phyloP scores from a whole-genome alignment of 257 asterid species.

The Jaltomata sinuosa region DNA sequence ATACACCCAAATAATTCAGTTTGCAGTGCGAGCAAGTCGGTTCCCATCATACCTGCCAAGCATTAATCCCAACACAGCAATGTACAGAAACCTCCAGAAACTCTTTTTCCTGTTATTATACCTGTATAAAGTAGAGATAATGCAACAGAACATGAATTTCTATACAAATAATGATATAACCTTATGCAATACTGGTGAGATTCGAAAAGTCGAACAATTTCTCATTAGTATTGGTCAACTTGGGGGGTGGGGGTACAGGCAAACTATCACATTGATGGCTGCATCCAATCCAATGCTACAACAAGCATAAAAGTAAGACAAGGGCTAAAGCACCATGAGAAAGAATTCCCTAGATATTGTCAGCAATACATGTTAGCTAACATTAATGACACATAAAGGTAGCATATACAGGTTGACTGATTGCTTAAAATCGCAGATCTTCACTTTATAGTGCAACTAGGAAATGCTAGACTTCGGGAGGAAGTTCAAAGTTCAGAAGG shows the following conservation, averaged over 20 bases:
- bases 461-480: neutral
- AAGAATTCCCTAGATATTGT: neutral
- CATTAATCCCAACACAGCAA: constrained; percentile 65
- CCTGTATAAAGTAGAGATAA: constrained; percentile 30
- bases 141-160: neutral
- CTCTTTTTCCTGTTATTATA: constrained; percentile 84
- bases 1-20: neutral
- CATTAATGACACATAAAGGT: neutral
- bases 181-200: neutral
- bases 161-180: neutral
- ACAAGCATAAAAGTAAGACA: neutral
- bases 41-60: constrained; percentile 50
- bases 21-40: neutral
- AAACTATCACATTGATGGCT: neutral
- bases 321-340: neutral
- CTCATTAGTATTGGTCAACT: neutral
- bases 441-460: neutral
- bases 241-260: neutral
- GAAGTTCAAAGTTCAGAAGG: neutral
- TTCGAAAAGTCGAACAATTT: neutral
- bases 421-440: neutral
- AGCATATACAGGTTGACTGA: neutral
- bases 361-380: neutral
- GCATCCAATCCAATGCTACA: neutral
- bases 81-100: constrained; percentile 63